A percentile compares a stretch with the other conserved stretches of the same genome.
These are phyloP conservation scores for Camellia japonica DNA, from an alignment of 148 eudicot species.

Conservation along the genomic window DNA sequence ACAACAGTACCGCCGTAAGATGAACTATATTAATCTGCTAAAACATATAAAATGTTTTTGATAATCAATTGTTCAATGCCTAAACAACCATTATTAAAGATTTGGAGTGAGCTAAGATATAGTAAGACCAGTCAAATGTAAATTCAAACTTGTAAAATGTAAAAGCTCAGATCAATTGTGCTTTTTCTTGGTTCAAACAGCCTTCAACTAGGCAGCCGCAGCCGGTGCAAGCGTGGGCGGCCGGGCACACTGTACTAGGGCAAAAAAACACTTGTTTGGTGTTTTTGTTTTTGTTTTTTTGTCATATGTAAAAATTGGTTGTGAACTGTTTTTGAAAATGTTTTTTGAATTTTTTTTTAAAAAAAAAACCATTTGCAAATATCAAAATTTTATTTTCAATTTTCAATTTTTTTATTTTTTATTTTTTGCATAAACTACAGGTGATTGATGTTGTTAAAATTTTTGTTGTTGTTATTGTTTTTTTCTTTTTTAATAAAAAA, in stretches of 20 bases:
- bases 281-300: no score
- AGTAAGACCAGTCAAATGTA: conserved; percentile 15
- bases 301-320: no score
- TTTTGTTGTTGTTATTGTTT: no score
- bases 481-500: no score
- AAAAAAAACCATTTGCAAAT: no score
- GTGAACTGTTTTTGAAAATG: no score
- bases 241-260: not conserved
- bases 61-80: conserved; percentile 19
- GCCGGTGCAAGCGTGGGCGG: not conserved
- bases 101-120: not conserved
- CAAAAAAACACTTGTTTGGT: not conserved
- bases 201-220: not conserved
- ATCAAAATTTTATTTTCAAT: no score
- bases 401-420: no score
- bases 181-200: not conserved
- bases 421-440: no score
- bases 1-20: conserved; percentile 26
- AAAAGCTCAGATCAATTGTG: not conserved
- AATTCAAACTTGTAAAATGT: not conserved
- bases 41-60: not conserved
- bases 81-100: conserved; percentile 14
- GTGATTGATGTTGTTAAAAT: no score
- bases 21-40: not conserved
- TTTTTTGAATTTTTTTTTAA: no score